phyloP scores from a whole-genome alignment of 2,329 filamentous ascomycete genomes.

The Cladosporium sphaerospermum region DNA sequence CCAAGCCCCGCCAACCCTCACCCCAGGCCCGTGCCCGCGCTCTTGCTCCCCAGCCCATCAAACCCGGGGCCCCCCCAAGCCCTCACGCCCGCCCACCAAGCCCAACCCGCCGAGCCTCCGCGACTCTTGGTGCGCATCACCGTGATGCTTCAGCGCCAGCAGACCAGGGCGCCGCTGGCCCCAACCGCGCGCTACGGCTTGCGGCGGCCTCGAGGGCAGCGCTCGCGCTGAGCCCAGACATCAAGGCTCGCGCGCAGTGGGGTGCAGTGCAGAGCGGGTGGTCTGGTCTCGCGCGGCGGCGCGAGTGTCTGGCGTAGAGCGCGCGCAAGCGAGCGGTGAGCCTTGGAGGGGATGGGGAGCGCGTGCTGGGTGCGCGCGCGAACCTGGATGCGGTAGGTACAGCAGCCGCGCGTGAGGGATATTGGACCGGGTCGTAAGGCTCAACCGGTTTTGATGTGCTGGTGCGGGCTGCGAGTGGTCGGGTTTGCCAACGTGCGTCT shows the following conservation, averaged over 20 bases:
- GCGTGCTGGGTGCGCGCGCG: not conserved
- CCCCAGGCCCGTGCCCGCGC: not conserved
- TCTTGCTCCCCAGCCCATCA: not conserved
- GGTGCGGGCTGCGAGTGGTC: no score
- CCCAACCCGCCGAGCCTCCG: conserved; percentile 8
- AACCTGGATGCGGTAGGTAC: conserved; percentile 5
- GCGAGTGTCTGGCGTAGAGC: no score
- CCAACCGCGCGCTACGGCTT: not conserved
- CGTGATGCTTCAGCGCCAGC: not conserved
- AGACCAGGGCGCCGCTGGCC: not conserved
- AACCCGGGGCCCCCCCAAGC: not conserved
- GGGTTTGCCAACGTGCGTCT: no score
- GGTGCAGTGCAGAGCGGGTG: not conserved
- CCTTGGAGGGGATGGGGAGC: not conserved
- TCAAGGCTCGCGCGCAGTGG: conserved; percentile 1
- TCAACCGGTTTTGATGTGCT: no score
- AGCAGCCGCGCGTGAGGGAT: not conserved
- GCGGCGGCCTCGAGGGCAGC: not conserved
- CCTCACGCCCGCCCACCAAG: not conserved
- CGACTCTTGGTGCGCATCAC: conserved; percentile 1
- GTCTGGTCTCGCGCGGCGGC: not conserved
- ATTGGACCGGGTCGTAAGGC: no score
- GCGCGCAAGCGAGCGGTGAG: conserved; percentile 1
- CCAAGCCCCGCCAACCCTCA: not conserved
- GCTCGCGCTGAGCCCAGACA: not conserved